Percentiles rank a stretch among this genome's conserved stretches.
These are phyloP conservation scores for Tolypocladium album DNA, from an alignment of 2,329 filamentous ascomycete genomes.

Conservation along the genomic window DNA sequence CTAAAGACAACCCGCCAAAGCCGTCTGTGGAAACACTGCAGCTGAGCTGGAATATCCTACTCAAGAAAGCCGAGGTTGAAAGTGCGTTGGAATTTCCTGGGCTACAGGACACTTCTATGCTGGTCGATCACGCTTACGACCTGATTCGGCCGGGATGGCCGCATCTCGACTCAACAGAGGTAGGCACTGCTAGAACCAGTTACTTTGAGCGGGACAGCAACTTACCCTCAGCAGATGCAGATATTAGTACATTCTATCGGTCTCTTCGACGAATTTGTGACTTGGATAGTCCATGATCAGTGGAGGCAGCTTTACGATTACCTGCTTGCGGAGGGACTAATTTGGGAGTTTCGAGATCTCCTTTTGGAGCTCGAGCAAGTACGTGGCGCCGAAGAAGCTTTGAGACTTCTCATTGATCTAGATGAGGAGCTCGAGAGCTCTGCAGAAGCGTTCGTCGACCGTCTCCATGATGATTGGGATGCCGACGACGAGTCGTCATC, in stretches of 20 bases:
- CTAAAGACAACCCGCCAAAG: background rate
- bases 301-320: background rate
- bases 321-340: background rate
- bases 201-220: background rate
- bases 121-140: background rate
- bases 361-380: background rate
- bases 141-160: background rate
- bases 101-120: background rate
- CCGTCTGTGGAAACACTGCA: background rate
- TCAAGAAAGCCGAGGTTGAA: background rate
- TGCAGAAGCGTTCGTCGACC: background rate
- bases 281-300: background rate
- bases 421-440: background rate
- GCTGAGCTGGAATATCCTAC: background rate
- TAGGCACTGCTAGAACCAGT: background rate
- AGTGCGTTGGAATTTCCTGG: background rate
- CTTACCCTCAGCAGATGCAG: background rate
- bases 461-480: background rate
- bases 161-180: background rate
- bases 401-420: background rate
- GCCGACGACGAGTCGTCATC: background rate
- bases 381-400: background rate
- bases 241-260: background rate
- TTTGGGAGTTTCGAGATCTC: slow-evolving; percentile 3
- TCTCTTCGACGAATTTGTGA: background rate